Evolutionary conservation across 345 rosid genomes (phyloP).

Genomic region (Pistacia vera): DNA sequence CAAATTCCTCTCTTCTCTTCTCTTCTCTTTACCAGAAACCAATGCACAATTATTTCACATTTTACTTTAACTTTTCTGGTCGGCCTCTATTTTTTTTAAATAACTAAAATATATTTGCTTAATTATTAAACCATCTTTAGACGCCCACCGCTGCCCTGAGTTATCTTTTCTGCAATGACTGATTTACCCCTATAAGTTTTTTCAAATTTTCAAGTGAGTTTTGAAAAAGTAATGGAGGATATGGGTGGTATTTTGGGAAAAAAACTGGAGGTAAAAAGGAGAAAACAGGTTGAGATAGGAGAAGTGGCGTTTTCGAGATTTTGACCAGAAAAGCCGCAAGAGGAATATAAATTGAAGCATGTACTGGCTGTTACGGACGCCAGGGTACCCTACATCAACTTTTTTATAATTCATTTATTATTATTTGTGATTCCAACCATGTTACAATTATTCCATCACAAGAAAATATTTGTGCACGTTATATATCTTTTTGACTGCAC

Average conservation of each 20-base stretch:
- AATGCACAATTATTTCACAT: conserved; percentile 33
- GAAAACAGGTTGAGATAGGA: background rate
- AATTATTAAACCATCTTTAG: conserved; percentile 15
- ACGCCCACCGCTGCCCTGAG: conserved; percentile 6
- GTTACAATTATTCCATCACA: too few relatives aligned
- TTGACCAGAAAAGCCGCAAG: background rate
- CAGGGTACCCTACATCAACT: background rate
- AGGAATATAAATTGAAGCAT: background rate
- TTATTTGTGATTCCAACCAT: too few relatives aligned
- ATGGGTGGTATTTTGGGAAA: background rate
- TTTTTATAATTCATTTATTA: too few relatives aligned
- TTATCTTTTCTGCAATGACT: conserved; percentile 10
- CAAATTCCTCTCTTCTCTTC: background rate
- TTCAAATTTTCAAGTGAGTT: too few relatives aligned
- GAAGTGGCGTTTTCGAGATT: background rate
- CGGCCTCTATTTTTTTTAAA: background rate
- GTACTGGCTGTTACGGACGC: conserved; percentile 2
- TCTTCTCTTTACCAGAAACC: conserved; percentile 33
- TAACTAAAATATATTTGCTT: background rate
- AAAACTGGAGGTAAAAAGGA: background rate
- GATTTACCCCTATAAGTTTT: conserved; percentile 2
- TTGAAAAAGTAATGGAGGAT: background rate
- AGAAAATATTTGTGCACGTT: too few relatives aligned
- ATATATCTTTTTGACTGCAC: too few relatives aligned
- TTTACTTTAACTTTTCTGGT: conserved; percentile 14